Evolutionary conservation across 805 yeast genomes (phyloP).

Genomic region (Tanozyma kutaoensis): DNA sequence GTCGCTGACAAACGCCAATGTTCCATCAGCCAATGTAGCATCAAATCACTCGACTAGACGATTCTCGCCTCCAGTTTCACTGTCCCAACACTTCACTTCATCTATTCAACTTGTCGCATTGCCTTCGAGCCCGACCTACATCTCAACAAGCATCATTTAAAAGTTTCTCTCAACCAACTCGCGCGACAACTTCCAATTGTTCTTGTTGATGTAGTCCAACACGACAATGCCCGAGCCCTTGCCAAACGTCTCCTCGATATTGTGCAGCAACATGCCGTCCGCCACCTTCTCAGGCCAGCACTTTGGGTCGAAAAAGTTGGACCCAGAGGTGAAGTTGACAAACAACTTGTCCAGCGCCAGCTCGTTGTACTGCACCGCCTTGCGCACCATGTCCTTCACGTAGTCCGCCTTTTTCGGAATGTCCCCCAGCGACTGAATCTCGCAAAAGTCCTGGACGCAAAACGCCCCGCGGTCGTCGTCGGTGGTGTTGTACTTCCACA

Average conservation of each 20-base stretch:
- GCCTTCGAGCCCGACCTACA: too few relatives aligned
- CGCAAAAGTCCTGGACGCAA: conserved; percentile 67
- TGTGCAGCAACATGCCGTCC: conserved; percentile 29
- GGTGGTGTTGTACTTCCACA: conserved; percentile 54
- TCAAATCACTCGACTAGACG: too few relatives aligned
- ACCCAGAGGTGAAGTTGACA: conserved; percentile 61
- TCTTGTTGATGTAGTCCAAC: conserved; percentile 50
- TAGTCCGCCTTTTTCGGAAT: conserved; percentile 42
- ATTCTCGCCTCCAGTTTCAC: too few relatives aligned
- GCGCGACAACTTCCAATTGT: conserved; percentile 45
- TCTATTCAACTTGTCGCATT: too few relatives aligned
- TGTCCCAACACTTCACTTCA: too few relatives aligned
- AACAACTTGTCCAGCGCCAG: conserved; percentile 37
- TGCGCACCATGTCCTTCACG: conserved; percentile 40
- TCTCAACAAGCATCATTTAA: too few relatives aligned
- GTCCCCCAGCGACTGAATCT: conserved; percentile 37
- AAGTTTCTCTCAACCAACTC: conserved; percentile 40
- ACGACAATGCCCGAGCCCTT: conserved; percentile 53
- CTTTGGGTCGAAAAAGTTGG: conserved; percentile 53
- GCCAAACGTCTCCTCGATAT: conserved; percentile 33
- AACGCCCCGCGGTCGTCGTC: conserved; percentile 51
- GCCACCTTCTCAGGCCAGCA: conserved; percentile 71
- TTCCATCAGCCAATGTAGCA: too few relatives aligned
- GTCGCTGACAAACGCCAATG: too few relatives aligned
- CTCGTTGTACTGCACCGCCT: conserved; percentile 37